Base-by-base conservation (phyloP, 148 eudicot species). In the Rhododendron simsii region DNA sequence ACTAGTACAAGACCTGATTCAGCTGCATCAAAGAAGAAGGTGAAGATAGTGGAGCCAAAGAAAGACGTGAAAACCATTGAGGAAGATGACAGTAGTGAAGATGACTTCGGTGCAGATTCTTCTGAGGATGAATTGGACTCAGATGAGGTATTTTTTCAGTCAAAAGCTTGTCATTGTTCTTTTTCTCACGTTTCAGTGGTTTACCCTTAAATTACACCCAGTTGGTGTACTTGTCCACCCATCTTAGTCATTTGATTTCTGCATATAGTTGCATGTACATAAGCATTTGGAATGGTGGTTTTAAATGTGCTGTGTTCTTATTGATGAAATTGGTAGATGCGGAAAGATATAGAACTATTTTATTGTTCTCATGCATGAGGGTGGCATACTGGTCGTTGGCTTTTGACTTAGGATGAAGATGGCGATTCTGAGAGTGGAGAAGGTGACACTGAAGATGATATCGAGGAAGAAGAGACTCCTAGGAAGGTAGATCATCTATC, bases 381-480 rank as follows among this genome's bases (percentile, higher is more conserved):
- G 21, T 71, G 33, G 41, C 78, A 28, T 45, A 39, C 45, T 77
- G 51, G 51, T 23, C 51, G 18, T 57, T 84, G 48, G 65, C 30
- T 41, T 47, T 44, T 87, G 80, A 28, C 81, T 65, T 88, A 90
- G 91, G 92, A 86, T 87, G 94, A 83, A 65, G 87, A 87, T 74
- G 88, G 86, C 74, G 90, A 88, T 18, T 73, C 74, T 3, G 91
- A 88, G 41, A 51, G 80, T 80, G 89, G 79, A 13, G 90, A 89
- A 33, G 85, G 69, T 21, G 88, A 87, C 4, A 61, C 80, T 26
- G 93, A 91, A 44, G 87, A 82, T 37, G 88, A 88, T 73, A 94
- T 90, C 0, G 91, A 89, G 69, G 94, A 92, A 37, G 94, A 92
- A 57, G 93, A 90, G 86, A 89, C 93, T 75, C 95, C 96, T 50